Evolutionary conservation across 768 basidiomycete genomes (phyloP).

Genomic region (Russula sp.): DNA sequence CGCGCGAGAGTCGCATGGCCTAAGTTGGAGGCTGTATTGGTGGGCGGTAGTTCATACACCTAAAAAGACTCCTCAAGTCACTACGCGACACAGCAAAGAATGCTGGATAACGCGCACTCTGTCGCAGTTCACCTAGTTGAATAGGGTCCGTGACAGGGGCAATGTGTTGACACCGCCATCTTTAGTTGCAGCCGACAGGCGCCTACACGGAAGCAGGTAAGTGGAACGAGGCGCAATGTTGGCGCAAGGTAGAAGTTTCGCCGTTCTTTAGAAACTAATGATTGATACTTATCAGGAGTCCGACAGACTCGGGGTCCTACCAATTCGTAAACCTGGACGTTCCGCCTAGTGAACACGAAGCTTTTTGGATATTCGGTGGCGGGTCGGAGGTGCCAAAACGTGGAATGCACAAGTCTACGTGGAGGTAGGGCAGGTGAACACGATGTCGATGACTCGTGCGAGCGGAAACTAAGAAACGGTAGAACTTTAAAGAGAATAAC

Average conservation of each 20-base stretch:
- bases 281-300: too few relatives aligned
- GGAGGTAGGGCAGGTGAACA: constrained; percentile 24
- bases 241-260: neutral
- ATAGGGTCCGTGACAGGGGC: neutral
- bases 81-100: too few relatives aligned
- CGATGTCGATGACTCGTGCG: constrained; percentile 12
- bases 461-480: neutral
- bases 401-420: constrained; percentile 54
- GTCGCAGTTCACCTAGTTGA: neutral
- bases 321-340: neutral
- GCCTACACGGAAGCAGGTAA: neutral
- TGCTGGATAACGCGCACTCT: too few relatives aligned
- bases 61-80: too few relatives aligned
- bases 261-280: neutral
- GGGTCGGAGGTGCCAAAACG: constrained; percentile 41
- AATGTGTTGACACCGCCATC: neutral
- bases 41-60: too few relatives aligned
- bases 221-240: neutral
- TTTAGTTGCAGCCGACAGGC: neutral
- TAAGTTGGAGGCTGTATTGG: too few relatives aligned
- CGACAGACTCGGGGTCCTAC: too few relatives aligned
- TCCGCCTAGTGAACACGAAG: too few relatives aligned
- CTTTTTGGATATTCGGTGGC: constrained; percentile 38
- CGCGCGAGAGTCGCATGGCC: too few relatives aligned
- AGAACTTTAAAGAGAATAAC: neutral